Evolutionary conservation across 2,329 filamentous ascomycete species (phyloP).

Genomic region (Penicillium sp.): DNA sequence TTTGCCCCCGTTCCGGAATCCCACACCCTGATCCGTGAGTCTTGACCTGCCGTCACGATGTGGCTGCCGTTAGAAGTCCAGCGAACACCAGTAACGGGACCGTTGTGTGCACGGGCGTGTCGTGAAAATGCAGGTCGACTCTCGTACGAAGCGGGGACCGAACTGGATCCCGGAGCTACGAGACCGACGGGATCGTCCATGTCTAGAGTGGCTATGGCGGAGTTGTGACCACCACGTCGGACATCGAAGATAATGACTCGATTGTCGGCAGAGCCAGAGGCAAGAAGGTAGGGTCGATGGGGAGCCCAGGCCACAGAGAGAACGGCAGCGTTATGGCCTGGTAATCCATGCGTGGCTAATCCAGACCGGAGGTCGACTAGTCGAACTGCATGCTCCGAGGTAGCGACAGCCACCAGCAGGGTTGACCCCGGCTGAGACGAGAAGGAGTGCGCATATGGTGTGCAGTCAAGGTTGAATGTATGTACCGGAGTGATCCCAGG

Average conservation of each 20-base stretch:
- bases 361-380: slow-evolving; percentile 83
- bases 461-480: slow-evolving; percentile 43
- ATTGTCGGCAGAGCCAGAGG: slow-evolving; percentile 79
- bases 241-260: slow-evolving; percentile 83
- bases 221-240: slow-evolving; percentile 60
- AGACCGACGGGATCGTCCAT: slow-evolving; percentile 76
- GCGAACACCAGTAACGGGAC: slow-evolving; percentile 73
- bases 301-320: slow-evolving; percentile 76
- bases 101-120: slow-evolving; percentile 62
- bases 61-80: slow-evolving; percentile 77
- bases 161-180: slow-evolving; percentile 32
- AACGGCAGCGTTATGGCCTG: slow-evolving; percentile 61
- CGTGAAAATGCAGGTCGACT: slow-evolving; percentile 40
- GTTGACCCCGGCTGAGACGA: slow-evolving; percentile 60
- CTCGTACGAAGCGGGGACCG: slow-evolving; percentile 22
- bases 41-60: slow-evolving; percentile 75
- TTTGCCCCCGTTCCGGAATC: slow-evolving; percentile 74
- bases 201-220: slow-evolving; percentile 70
- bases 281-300: slow-evolving; percentile 68
- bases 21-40: slow-evolving; percentile 82
- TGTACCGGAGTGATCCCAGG: slow-evolving; percentile 39
- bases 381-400: slow-evolving; percentile 75
- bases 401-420: slow-evolving; percentile 81
- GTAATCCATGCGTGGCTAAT: slow-evolving; percentile 64
- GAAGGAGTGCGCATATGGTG: slow-evolving; percentile 59